Conservation (phyloP, 1,139 yeast genomes). For the Geotrichum klebahnii region DNA sequence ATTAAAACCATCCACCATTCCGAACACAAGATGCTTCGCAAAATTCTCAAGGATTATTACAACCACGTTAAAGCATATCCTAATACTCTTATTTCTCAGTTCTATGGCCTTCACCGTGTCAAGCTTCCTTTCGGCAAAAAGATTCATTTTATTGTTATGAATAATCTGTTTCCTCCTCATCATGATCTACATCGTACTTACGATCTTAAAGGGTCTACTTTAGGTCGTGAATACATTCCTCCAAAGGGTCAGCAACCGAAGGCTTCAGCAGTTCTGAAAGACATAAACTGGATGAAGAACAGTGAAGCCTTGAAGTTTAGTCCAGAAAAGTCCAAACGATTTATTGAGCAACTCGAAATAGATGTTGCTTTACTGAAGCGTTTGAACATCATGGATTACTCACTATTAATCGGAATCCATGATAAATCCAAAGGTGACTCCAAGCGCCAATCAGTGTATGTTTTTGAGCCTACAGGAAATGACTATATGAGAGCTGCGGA, state of each 20-base stretch:
- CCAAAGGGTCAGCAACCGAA: conserved; percentile 29
- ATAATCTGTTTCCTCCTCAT: conserved; percentile 91
- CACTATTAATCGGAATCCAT: conserved; percentile 81
- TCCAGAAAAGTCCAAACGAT: conserved; percentile 55
- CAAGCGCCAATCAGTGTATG: conserved; percentile 39
- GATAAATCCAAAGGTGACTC: conserved; percentile 60
- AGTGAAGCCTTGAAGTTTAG: conserved; percentile 66
- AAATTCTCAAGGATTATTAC: conserved; percentile 70
- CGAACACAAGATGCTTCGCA: conserved; percentile 79
- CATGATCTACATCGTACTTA: conserved; percentile 79
- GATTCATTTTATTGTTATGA: conserved; percentile 93
- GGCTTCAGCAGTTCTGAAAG: conserved; percentile 54
- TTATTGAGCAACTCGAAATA: conserved; percentile 64
- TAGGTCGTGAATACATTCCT: conserved; percentile 56
- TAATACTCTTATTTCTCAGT: conserved; percentile 82
- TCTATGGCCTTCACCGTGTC: conserved; percentile 90
- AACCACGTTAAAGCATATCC: conserved; percentile 78
- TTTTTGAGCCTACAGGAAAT: conserved; percentile 37
- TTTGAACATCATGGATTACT: conserved; percentile 91
- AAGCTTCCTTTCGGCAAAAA: conserved; percentile 83
- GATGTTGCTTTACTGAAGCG: conserved; percentile 71
- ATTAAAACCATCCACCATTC: conserved; percentile 93
- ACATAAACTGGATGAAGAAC: conserved; percentile 76
- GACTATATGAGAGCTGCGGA: conserved; percentile 34
- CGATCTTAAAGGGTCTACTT: conserved; percentile 89